Percentiles rank a stretch among this genome's conserved stretches.
These are phyloP conservation scores for Annulohypoxylon bovei DNA, from an alignment of 495 filamentous ascomycete species.

Conservation along the genomic window DNA sequence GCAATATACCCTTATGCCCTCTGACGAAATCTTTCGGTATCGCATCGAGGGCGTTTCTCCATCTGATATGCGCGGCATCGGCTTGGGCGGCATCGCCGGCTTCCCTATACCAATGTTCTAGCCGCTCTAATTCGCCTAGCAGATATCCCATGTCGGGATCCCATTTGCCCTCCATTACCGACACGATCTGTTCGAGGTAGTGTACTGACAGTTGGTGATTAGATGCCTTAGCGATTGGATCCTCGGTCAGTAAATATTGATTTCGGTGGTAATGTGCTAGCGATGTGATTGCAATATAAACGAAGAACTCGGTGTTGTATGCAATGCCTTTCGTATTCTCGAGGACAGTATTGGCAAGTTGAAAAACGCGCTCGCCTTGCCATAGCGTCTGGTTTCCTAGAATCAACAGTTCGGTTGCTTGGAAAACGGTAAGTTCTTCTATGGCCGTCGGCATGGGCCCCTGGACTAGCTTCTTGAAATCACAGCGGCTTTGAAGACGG, in stretches of 20 bases:
- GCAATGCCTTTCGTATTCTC: conserved; percentile 43
- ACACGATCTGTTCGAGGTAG: conserved; percentile 40
- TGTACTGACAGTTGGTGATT: conserved; percentile 42
- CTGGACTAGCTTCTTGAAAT: conserved; percentile 33
- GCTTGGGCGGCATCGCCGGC: conserved; percentile 38
- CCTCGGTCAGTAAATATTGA: conserved; percentile 29
- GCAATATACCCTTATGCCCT: conserved; percentile 24
- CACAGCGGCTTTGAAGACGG: conserved; percentile 43
- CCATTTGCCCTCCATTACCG: conserved; percentile 44
- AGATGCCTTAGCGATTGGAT: conserved; percentile 15
- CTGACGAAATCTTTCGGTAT: conserved; percentile 45
- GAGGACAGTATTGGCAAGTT: conserved; percentile 44
- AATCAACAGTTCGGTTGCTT: conserved; percentile 44
- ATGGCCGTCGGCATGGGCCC: conserved; percentile 42
- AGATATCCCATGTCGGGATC: conserved; percentile 47
- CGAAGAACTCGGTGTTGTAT: conserved; percentile 45
- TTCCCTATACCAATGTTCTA: conserved; percentile 45
- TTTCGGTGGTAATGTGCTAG: conserved; percentile 42
- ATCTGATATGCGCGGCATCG: conserved; percentile 34
- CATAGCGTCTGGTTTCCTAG: conserved; percentile 40
- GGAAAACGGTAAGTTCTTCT: conserved; percentile 42
- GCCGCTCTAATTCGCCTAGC: conserved; percentile 43
- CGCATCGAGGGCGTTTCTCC: conserved; percentile 37
- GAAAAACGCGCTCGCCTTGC: conserved; percentile 41
- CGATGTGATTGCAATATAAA: conserved; percentile 43